Conservation (phyloP, 768 basidiomycete species). For the Lepiota brunneoincarnata region DNA sequence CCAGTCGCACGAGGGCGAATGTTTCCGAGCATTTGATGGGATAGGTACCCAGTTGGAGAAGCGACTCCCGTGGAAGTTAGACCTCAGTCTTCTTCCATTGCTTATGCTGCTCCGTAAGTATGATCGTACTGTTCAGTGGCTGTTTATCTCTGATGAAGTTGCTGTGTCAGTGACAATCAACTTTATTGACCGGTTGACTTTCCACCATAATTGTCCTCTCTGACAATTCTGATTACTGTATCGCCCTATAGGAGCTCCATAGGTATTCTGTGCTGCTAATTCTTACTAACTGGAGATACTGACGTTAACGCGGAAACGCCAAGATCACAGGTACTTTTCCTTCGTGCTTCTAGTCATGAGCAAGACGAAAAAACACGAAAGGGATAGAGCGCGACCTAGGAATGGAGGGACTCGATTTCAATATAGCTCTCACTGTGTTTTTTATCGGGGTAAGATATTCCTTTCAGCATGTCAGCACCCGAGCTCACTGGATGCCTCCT, state of each 20-base stretch:
- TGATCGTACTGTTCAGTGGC: not conserved
- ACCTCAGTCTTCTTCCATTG: constrained; percentile 30
- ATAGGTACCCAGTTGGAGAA: constrained; percentile 31
- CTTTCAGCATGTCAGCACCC: not conserved
- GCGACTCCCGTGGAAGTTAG: constrained; percentile 32
- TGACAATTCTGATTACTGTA: not conserved
- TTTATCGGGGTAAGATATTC: constrained; percentile 30
- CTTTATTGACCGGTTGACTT: constrained; percentile 32
- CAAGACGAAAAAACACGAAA: constrained; percentile 12
- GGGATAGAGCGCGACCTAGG: constrained; percentile 37
- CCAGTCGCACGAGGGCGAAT: too few species aligned
- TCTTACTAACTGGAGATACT: not conserved
- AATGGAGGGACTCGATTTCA: constrained; percentile 37
- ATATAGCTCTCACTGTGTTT: constrained; percentile 37
- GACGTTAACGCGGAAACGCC: constrained; percentile 12
- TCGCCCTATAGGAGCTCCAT: constrained; percentile 15
- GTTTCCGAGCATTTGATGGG: not conserved
- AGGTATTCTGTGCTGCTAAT: constrained; percentile 10
- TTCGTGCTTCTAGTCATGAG: not conserved
- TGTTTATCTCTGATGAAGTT: not conserved
- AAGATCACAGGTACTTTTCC: constrained; percentile 18
- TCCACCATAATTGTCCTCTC: not conserved
- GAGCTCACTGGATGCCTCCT: not conserved
- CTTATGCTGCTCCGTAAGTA: constrained; percentile 35
- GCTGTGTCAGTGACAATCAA: constrained; percentile 17